These are phyloP conservation scores for Colletotrichum phormii DNA, from an alignment of 2,329 filamentous ascomycete species.

Conservation along the genomic window DNA sequence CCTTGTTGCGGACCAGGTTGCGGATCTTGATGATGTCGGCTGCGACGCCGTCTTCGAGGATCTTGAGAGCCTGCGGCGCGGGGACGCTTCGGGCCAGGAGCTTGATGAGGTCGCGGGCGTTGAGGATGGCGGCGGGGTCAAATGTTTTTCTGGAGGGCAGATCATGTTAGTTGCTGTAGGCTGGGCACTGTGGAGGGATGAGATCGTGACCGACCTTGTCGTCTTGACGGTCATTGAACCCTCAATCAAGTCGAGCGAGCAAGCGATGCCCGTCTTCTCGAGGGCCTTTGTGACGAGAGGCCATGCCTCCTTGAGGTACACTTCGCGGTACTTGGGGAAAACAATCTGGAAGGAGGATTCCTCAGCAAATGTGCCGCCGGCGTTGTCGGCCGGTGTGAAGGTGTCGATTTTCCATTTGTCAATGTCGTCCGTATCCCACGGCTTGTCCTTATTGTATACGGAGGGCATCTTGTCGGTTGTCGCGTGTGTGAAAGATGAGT, in stretches of 20 bases:
- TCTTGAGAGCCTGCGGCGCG: constrained; percentile 91
- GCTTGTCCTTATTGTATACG: constrained; percentile 89
- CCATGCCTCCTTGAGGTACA: constrained; percentile 94
- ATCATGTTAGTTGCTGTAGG: constrained; percentile 9
- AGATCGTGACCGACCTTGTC: constrained; percentile 74
- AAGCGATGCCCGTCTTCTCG: constrained; percentile 89
- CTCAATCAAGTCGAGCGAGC: constrained; percentile 92
- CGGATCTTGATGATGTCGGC: constrained; percentile 98
- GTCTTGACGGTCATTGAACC: constrained; percentile 98
- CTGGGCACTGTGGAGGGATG: constrained; percentile 57
- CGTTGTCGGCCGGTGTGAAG: constrained; percentile 89
- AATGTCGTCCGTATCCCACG: constrained; percentile 96
- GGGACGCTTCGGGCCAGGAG: constrained; percentile 91
- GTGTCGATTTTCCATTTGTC: constrained; percentile 96
- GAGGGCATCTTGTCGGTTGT: constrained; percentile 74
- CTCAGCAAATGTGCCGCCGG: constrained; percentile 86
- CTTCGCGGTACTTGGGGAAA: constrained; percentile 97
- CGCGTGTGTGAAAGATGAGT: not conserved
- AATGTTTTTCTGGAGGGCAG: constrained; percentile 74
- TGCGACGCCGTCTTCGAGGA: constrained; percentile 90
- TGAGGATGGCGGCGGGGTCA: constrained; percentile 92
- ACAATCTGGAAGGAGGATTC: constrained; percentile 90
- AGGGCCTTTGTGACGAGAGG: constrained; percentile 88
- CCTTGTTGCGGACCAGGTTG: constrained; percentile 90
- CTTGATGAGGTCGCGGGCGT: constrained; percentile 94